Base-by-base conservation (phyloP, 805 yeast species). In the Hanseniaspora thailandica region DNA sequence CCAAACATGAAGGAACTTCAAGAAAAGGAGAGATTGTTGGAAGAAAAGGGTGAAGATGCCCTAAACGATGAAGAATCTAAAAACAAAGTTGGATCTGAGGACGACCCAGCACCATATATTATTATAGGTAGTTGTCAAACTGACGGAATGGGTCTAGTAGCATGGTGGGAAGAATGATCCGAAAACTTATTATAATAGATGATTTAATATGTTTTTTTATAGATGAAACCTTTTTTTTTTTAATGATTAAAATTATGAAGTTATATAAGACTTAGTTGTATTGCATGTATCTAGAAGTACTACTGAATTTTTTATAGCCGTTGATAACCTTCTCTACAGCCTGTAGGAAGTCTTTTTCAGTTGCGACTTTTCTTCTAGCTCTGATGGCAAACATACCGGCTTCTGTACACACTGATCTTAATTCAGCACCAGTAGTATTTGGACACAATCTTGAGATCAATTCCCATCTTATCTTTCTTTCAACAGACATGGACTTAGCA, bases 331-430 rank as follows among this genome's bases (percentile, higher is more conserved):
- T 93, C 63, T 93, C 98, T 45, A 93, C 99, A 33, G 98, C 96
- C 61, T 90, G 88, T 63, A 93, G 74, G 76, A 93, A 93, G 69
- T 93, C 99, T 75, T 93, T 93, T 68, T 93, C 99, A 26, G 95
- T 84, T 36, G 98, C 97, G 41, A 93, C 96, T 74, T 93, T 93
- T 73, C 98, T 80, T 70, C 99, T 81, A 19, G 97, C 96, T 63
- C 99, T 81, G 54, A 93, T 93, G 44, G 99, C 98, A 75, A 89
- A 93, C 98, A 93, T 93, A 63, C 99, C 99, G 3, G 98, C 98
- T 69, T 93, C 99, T 1, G 98, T 93, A 69, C 98, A 93, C 17
- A 93, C 98, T 6, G 97, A 90, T 66, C 98, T 82, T 62, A 93
- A 76, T 72, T 93, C 98, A 3, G 99, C 99, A 69, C 99, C 99